Evolutionary conservation across 2,329 filamentous ascomycete genomes (phyloP), one percentile per base, ranked within the genome.

Genomic region (Pseudogymnoascus sp.): DNA sequence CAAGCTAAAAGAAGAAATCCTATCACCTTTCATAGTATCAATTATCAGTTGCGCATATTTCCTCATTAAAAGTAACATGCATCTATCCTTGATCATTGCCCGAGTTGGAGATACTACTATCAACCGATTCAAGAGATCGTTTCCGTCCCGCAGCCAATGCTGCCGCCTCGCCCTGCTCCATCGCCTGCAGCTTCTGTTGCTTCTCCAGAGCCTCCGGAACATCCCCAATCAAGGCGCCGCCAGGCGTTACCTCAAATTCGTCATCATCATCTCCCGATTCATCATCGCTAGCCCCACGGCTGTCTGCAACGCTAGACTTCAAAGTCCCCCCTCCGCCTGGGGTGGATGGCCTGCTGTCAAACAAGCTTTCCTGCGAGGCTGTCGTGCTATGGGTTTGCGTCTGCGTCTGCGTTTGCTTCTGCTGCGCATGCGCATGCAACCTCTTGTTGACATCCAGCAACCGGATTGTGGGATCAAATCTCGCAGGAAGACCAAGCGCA

Each of bases 401-500:
- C 11, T 21, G 61, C 4, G 10, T 14, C n/a, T 43, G 37, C 10
- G 14, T n/a, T 19, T 63, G 39, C 4, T 60, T 51, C 25, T 63
- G 34, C 37, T 48, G 61, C 43, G 37, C 43, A 57, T 57, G 51
- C 28, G 51, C 51, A 57, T 61, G 60, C 19, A 61, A 13, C 23
- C 34, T 61, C 60, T 39, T 39, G n/a, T 70, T 68, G 13, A 73
- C 73, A 60, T 80, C 77, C 60, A 83, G 76, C 0, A 83, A 82
- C 68, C 86, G 87, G 68, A 88, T 81, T 1, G 84, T 87, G 0
- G 85, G 85, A 67, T 88, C 85, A 67, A 86, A 88, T 23, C 79
- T 76, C 2, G 85, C 85, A 0, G 85, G 85, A 2, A 88, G 75
- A 0, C 85, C 85, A 8, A 88, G 78, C 14, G 85, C 86, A 66